These are phyloP conservation scores for Fusarium cyanostomum DNA, from an alignment of 2,329 filamentous ascomycete species.

Conservation along the genomic window DNA sequence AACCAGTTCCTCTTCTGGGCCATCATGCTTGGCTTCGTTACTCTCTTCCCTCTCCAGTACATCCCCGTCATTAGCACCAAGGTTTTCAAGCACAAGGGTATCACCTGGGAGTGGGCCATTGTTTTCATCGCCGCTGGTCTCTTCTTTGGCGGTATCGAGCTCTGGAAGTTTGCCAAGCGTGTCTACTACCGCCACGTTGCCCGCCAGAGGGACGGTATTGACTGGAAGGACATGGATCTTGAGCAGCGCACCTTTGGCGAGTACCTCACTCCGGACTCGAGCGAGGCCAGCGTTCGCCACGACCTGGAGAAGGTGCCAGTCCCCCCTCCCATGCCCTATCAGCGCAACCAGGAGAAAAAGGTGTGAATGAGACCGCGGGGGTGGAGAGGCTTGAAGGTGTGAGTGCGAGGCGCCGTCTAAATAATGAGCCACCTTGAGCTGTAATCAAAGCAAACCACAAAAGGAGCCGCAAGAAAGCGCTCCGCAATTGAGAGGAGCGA, in stretches of 20 bases:
- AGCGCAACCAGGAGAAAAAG: constrained; percentile 33
- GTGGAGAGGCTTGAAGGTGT: neutral
- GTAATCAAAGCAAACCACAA: neutral
- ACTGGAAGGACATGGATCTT: constrained; percentile 52
- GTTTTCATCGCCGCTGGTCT: constrained; percentile 63
- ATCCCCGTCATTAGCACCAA: constrained; percentile 67
- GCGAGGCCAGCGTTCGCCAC: constrained; percentile 43
- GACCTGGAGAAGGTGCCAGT: constrained; percentile 37
- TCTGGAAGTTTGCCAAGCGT: constrained; percentile 68
- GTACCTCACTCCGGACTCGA: constrained; percentile 46
- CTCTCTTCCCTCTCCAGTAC: constrained; percentile 64
- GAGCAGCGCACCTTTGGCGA: constrained; percentile 54
- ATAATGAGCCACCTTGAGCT: neutral
- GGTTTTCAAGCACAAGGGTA: constrained; percentile 69
- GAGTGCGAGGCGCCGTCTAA: neutral
- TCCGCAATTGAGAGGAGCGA: constrained; percentile 7
- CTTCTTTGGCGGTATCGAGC: constrained; percentile 67
- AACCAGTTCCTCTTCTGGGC: constrained; percentile 78
- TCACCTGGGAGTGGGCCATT: constrained; percentile 71
- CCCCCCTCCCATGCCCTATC: constrained; percentile 14
- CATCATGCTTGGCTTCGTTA: constrained; percentile 59
- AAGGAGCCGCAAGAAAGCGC: constrained; percentile 6
- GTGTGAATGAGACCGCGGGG: constrained; percentile 17
- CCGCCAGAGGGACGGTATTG: constrained; percentile 35
- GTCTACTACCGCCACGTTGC: constrained; percentile 48